phyloP scores from a whole-genome alignment of 306 rosid species.

The Canavalia ensiformis region DNA sequence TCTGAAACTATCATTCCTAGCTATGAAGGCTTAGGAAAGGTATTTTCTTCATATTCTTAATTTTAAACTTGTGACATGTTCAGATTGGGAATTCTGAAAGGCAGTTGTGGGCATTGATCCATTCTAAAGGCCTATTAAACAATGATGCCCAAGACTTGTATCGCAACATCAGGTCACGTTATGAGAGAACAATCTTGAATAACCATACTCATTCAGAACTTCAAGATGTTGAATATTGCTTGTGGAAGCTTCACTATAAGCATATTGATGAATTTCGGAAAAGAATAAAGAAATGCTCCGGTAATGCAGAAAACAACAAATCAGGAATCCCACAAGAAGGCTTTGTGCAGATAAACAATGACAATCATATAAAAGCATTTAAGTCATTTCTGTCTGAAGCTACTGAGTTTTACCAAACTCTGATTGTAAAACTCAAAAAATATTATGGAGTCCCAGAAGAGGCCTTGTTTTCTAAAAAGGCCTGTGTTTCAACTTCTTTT shows the following conservation, averaged over 20 bases:
- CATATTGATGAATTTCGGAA: conserved; percentile 80
- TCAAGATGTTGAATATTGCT: conserved; percentile 72
- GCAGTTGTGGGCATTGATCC: conserved; percentile 21
- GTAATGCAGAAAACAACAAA: conserved; percentile 49
- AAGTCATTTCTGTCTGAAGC: conserved; percentile 34
- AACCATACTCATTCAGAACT: conserved; percentile 51
- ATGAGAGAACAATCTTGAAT: neutral
- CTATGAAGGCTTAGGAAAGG: conserved; percentile 1
- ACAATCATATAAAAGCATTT: conserved; percentile 53
- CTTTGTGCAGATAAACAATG: conserved; percentile 40
- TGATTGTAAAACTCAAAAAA: conserved; percentile 63
- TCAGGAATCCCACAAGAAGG: conserved; percentile 33
- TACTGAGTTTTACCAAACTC: conserved; percentile 56
- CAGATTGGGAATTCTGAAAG: conserved; percentile 29
- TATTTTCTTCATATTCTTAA: conserved; percentile 1
- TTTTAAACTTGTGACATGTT: neutral
- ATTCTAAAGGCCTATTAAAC: neutral
- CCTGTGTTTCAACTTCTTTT: conserved; percentile 33
- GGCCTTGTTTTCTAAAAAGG: conserved; percentile 46
- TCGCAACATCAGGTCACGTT: conserved; percentile 21
- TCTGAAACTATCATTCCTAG: conserved; percentile 25
- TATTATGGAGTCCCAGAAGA: conserved; percentile 55
- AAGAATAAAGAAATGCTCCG: conserved; percentile 59
- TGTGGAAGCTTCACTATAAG: conserved; percentile 72
- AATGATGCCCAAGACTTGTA: conserved; percentile 7